Evolutionary conservation across 1,139 yeast genomes (phyloP).

Genomic region (Taphrina sp.): DNA sequence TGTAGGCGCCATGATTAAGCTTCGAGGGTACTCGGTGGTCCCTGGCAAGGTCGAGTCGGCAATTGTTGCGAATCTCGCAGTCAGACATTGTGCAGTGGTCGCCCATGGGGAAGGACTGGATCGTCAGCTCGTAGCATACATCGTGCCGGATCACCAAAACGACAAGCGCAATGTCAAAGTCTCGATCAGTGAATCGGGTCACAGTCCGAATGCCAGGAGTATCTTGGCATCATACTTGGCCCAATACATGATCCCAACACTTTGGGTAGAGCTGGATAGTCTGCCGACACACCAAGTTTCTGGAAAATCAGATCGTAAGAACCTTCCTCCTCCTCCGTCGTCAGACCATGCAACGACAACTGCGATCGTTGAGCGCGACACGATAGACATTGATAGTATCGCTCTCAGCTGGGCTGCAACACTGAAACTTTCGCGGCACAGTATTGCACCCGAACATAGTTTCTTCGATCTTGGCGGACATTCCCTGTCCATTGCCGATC

Average conservation of each 20-base stretch:
- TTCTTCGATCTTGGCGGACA: slow-evolving; percentile 98
- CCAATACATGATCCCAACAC: slow-evolving; percentile 42
- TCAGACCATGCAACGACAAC: background rate
- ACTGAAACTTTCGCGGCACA: slow-evolving; percentile 13
- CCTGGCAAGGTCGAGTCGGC: slow-evolving; percentile 97
- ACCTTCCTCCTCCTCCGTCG: slow-evolving; percentile 82
- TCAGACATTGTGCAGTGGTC: slow-evolving; percentile 20
- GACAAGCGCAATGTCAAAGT: slow-evolving; percentile 97
- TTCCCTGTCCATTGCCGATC: slow-evolving; percentile 90
- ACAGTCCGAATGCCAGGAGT: slow-evolving; percentile 89
- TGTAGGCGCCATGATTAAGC: slow-evolving; percentile 39
- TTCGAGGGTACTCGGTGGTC: slow-evolving; percentile 63
- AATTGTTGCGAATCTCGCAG: slow-evolving; percentile 51
- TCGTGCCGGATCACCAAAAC: slow-evolving; percentile 70
- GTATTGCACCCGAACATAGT: slow-evolving; percentile 70
- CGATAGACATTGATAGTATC: slow-evolving; percentile 5
- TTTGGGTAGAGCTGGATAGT: slow-evolving; percentile 52
- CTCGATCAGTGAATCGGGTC: slow-evolving; percentile 92
- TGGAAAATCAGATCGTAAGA: slow-evolving; percentile 76
- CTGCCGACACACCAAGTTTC: slow-evolving; percentile 64
- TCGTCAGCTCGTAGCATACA: slow-evolving; percentile 18
- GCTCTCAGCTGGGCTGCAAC: slow-evolving; percentile 23
- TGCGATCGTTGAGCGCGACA: slow-evolving; percentile 1
- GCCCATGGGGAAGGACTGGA: slow-evolving; percentile 21
- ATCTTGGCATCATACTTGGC: slow-evolving; percentile 59